Evolutionary conservation across 768 basidiomycete species (phyloP), one percentile per base, ranked within the genome.

Genomic region (Tylopilus balloui): DNA sequence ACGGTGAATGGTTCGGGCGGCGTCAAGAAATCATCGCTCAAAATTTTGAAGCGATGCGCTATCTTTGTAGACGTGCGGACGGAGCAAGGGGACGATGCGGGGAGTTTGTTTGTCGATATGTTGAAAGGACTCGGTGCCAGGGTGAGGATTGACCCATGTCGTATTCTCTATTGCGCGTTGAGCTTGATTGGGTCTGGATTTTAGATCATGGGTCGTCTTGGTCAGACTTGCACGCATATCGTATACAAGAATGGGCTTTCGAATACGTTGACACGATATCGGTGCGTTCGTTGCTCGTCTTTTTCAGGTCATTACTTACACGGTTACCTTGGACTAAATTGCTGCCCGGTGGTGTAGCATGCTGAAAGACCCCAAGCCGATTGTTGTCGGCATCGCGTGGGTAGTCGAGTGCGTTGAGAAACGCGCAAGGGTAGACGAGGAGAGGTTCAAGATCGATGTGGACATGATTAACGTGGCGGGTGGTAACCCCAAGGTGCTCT

Each of bases 321-420:
- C 6, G 3, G 5, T n/a, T 20, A 14, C 19, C 11, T 29, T n/a
- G 8, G 29, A 39, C 35, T 28, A 9, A 49, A 14, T 27, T 34
- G 1, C 37, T 44, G 6, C 14, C 20, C 19, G 34, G 24, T 25
- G 31, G 13, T 37, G 10, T 28, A 88, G 86, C 45, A 61, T 81
- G 41, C 69, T 88, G 20, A 71, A 79, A 38, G 83, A 89, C 34
- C 87, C 65, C 60, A 77, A 84, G 59, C 92, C 92, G 0, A 55
- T 71, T 21, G 82, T 91, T 14, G 86, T 95, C 14, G 87, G 89
- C 8, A 88, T 92, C 56, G 85, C 81, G 15, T 93, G 92, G 92
- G 86, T 94, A 5, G 87, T 92, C 2, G 83, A 89, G 60, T 94
- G 90, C 55, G 85, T 78, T 2, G 90, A 92, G 58, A 78, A 82